Conservation (phyloP, 2,329 filamentous ascomycete species). For the Colletotrichum cuscutae region DNA sequence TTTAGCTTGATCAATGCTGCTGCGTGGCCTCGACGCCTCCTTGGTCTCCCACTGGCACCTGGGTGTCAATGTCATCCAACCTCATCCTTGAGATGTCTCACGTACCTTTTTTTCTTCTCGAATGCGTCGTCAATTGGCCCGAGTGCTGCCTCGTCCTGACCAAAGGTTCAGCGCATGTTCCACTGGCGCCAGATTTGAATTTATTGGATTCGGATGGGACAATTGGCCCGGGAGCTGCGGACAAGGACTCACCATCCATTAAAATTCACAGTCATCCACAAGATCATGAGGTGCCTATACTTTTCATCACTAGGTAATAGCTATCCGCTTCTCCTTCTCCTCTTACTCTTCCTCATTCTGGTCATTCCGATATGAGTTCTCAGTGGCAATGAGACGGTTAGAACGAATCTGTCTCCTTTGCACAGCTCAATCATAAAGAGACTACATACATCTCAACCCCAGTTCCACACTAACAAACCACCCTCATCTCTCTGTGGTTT, state of each 20-base stretch:
- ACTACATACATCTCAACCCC: not conserved
- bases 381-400: not conserved
- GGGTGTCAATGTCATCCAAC: not conserved
- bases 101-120: not conserved
- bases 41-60: not conserved
- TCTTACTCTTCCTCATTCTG: not conserved
- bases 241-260: not conserved
- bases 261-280: not conserved
- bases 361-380: not conserved
- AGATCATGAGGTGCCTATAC: not conserved
- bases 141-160: conserved; percentile 10
- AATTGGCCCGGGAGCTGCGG: conserved; percentile 26
- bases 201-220: conserved; percentile 17
- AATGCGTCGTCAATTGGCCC: conserved; percentile 19
- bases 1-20: not conserved
- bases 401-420: not conserved
- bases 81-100: conserved; percentile 4
- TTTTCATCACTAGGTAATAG: too few species aligned
- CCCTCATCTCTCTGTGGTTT: not conserved
- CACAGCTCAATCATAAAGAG: not conserved
- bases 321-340: not conserved
- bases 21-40: not conserved
- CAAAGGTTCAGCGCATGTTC: conserved; percentile 18
- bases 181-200: conserved; percentile 1
- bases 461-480: not conserved